Conservation (phyloP, 352 stramenopile species). For the Pythium rhizo-oryzae region DNA sequence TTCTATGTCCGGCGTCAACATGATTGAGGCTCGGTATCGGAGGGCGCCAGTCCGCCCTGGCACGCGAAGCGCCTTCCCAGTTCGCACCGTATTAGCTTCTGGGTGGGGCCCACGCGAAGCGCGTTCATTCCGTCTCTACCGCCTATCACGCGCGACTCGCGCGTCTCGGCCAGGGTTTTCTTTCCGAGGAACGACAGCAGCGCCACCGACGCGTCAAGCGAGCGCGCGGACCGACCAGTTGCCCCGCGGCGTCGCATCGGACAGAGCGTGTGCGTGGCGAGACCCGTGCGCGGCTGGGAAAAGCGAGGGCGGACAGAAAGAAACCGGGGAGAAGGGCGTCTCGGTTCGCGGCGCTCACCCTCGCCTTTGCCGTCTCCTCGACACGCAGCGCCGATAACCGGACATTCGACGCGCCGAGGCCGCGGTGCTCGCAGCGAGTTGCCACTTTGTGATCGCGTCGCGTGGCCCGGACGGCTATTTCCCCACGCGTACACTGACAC, state of each 20-base stretch:
- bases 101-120: too few species aligned
- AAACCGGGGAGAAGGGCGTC: background rate
- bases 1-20: background rate
- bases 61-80: background rate
- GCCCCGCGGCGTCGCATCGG: background rate
- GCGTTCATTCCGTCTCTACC: background rate
- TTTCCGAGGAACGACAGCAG: background rate
- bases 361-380: conserved; percentile 3
- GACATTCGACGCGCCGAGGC: background rate
- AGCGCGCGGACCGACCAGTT: background rate
- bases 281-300: background rate
- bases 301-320: background rate
- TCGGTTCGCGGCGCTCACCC: background rate
- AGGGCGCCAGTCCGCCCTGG: background rate
- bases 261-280: background rate
- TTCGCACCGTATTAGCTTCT: background rate
- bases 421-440: background rate
- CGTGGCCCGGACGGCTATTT: background rate
- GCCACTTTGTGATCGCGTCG: conserved; percentile 9
- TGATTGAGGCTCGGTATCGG: background rate
- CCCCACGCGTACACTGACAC: too few species aligned
- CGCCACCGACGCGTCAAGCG: background rate
- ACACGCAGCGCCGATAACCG: background rate
- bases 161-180: background rate
- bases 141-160: background rate